Conservation (phyloP, 805 yeast species). For the Candida schatavii region DNA sequence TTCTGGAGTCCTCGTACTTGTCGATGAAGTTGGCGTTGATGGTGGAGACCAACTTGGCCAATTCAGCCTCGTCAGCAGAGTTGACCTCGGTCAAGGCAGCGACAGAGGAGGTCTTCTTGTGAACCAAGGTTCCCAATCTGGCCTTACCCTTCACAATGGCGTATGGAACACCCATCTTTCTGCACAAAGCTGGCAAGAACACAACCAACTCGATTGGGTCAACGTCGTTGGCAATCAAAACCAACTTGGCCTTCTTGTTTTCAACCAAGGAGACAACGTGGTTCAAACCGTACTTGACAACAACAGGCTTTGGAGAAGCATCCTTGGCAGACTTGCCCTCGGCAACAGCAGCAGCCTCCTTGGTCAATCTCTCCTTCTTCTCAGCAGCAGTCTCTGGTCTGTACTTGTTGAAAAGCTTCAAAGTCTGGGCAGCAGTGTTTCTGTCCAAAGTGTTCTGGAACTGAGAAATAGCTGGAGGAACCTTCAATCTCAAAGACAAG, state of each 20-base stretch:
- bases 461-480: conserved; percentile 98
- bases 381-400: conserved; percentile 97
- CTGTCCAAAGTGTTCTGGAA: conserved; percentile 95
- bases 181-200: conserved; percentile 97
- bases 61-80: conserved; percentile 91
- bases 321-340: conserved; percentile 97
- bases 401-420: conserved; percentile 98
- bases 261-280: conserved; percentile 96
- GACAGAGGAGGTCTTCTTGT: conserved; percentile 96
- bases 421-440: conserved; percentile 96
- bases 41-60: conserved; percentile 89
- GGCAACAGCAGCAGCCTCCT: conserved; percentile 98
- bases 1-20: conserved; percentile 93
- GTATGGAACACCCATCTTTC: conserved; percentile 97
- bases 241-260: conserved; percentile 98
- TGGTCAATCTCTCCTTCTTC: conserved; percentile 98
- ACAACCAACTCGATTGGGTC: conserved; percentile 98
- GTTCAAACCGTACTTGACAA: conserved; percentile 97
- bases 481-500: conserved; percentile 93
- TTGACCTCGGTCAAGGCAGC: conserved; percentile 96
- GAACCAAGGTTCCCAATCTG: conserved; percentile 60
- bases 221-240: conserved; percentile 96
- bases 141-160: conserved; percentile 46
- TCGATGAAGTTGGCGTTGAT: conserved; percentile 90
- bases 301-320: conserved; percentile 95